Percentiles rank a stretch among this genome's conserved stretches.
Conservation (phyloP, 148 eudicot species). For the Arbutus unedo region DNA sequence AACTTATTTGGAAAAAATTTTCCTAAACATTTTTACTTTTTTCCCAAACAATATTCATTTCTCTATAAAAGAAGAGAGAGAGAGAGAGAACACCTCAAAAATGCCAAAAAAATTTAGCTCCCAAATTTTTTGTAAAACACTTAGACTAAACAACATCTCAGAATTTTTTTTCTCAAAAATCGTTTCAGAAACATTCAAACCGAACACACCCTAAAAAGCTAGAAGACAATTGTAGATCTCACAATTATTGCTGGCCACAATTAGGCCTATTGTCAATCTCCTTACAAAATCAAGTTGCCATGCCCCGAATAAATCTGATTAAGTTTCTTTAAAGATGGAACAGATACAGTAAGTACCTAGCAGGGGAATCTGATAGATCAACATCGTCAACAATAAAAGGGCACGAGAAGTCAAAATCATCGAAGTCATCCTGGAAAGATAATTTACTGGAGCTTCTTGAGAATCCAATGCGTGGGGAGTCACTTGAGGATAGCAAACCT, state of each 20-base stretch:
- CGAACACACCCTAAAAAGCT: too few relatives aligned
- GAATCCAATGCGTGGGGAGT: constrained; percentile 77
- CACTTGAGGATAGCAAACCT: constrained; percentile 83
- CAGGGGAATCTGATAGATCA: constrained; percentile 63
- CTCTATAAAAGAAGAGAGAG: too few relatives aligned
- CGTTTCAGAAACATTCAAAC: too few relatives aligned
- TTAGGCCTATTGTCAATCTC: not conserved
- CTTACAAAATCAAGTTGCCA: not conserved
- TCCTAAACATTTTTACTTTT: too few relatives aligned
- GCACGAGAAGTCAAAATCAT: constrained; percentile 66
- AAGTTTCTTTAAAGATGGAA: not conserved
- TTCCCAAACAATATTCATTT: too few relatives aligned
- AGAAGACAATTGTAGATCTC: not conserved
- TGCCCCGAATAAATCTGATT: not conserved
- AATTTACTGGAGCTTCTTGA: constrained; percentile 87
- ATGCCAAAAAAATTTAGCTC: too few relatives aligned
- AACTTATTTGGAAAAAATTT: too few relatives aligned
- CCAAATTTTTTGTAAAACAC: too few relatives aligned
- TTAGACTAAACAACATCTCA: too few relatives aligned
- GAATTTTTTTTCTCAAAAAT: too few relatives aligned
- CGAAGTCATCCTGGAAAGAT: constrained; percentile 93
- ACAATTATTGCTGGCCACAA: not conserved
- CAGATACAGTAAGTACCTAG: constrained; percentile 50
- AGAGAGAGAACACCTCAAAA: too few relatives aligned
- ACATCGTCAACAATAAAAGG: constrained; percentile 96